Base-by-base conservation (phyloP, 768 basidiomycete species). In the Mrakia blollopis region DNA sequence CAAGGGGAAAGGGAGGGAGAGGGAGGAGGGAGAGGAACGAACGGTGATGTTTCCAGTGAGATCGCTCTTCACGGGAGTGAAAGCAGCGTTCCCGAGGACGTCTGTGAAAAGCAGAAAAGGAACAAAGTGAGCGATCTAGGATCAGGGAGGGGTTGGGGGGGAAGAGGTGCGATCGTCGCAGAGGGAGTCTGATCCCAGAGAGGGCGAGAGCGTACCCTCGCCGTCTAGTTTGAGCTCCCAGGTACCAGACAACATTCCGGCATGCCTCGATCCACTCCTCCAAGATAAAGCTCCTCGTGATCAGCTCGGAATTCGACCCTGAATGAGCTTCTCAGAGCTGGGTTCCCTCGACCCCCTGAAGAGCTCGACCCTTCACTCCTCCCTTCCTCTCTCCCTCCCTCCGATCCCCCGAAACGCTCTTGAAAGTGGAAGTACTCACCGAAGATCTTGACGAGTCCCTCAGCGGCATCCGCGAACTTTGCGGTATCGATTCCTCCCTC, bases 1-100 rank as follows among this genome's bases (percentile, higher is more conserved):
- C 9, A n/a, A 44, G 18, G 6, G 35, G 21, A 41, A 32, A 41
- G 50, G n/a, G 54, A 25, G 54, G 54, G 57, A 54, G 77, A 44
- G 73, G 78, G 78, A 47, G 25, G 28, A 30, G 28, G 16, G 32
- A 3, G 32, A 23, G 54, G 7, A 16, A 52, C 52, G 76, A 88
- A 97, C 96, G 70, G 86, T 85, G 84, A 98, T 97, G 85, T 99
- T 99, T 41, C 94, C 93, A 75, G 88, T 91, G 80, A 99, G 80
- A 85, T 99, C 97, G 80, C 82, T 87, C 84, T 93, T 90, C 25
- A 99, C 97, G 52, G 90, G 86, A 1, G 85, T 80, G 83, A 99
- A 98, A 3, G 95, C 92, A 14, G 90, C 84, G 71, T 91, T 92
- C 80, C 92, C 93, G 73, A 97, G 89, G 37, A 94, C 86, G 86